A percentile compares a stretch with the other conserved stretches of the same genome.
Conservation (phyloP, 495 filamentous ascomycete genomes). For the Penicillium dipodomyicola region DNA sequence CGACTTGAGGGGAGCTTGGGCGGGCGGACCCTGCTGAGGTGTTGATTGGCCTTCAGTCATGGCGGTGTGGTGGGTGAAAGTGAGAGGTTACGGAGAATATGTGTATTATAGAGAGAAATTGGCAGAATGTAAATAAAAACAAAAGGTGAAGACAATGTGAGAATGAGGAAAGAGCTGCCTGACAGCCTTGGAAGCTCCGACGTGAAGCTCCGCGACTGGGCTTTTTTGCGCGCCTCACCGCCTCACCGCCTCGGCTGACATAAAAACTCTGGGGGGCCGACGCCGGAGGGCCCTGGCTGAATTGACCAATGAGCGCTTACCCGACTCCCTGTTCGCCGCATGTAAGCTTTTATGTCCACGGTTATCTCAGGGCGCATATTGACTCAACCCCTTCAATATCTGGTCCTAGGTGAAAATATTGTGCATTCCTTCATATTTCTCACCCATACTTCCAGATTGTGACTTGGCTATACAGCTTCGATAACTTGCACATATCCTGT, state of each 20-base stretch:
- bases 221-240: constrained; percentile 25
- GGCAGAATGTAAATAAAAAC: not conserved
- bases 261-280: constrained; percentile 9
- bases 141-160: not conserved
- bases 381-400: not conserved
- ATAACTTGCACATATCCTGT: not conserved
- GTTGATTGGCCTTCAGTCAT: constrained; percentile 38
- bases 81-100: not conserved
- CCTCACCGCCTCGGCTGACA: constrained; percentile 22
- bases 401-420: not conserved
- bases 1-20: constrained; percentile 34
- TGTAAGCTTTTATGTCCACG: constrained; percentile 27
- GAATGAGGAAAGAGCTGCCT: not conserved
- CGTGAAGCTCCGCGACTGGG: constrained; percentile 24
- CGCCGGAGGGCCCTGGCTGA: constrained; percentile 17
- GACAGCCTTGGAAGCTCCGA: constrained; percentile 3
- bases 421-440: not conserved
- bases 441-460: not conserved
- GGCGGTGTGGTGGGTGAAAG: not conserved
- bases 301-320: constrained; percentile 22
- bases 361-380: constrained; percentile 2
- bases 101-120: not conserved
- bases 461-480: not conserved
- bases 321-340: constrained; percentile 19
- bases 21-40: constrained; percentile 19